Evolutionary conservation across 495 filamentous ascomycete species (phyloP), one percentile per base, ranked within the genome.

Genomic region (Trichoderma gamsii): DNA sequence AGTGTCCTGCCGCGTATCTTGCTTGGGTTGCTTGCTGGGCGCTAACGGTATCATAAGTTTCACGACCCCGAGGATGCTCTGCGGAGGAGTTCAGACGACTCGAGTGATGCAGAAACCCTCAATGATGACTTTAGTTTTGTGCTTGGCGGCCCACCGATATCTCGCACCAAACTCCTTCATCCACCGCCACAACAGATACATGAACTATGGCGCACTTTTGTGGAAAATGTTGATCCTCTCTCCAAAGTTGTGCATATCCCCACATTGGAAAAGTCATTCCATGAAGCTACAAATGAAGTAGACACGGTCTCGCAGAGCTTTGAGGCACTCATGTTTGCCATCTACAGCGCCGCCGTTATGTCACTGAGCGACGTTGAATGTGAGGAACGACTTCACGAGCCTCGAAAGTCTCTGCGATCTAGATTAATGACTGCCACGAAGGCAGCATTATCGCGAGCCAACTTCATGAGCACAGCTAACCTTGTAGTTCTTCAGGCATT

Each of bases 401-500:
- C 21, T 23, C 21, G 52, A 61, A 61, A 23, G 52, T 4, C n/a
- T 61, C 52, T 44, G 41, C 9, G 52, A 23, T 23, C 27, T 61
- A 61, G 9, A 61, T 61, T 29, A 23, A 23, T 61, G 52, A 61
- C 52, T 61, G 91, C 87, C 0, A 81, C 90, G 1, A 91, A 96
- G 72, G 90, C 93, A 74, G 88, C 90, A 0, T 77, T 96, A 4
- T 83, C 91, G 1, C 87, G 85, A 69, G 90, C 92, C 3, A 85
- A 87, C 52, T 87, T 96, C 61, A 75, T 96, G 3, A 88, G 87
- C 61, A 90, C 87, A 2, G 87, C 91, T 56, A 92, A 92, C 69
- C 75, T 92, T 25, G 84, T 89, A 9, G 85, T 92, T 0, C 74
- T 95, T 8, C 92, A 96, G 75, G 92, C 92, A 3, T 88, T 91